Base-by-base conservation (phyloP, 371 early-diverging fungal species). In the Saksenaea oblongispora region DNA sequence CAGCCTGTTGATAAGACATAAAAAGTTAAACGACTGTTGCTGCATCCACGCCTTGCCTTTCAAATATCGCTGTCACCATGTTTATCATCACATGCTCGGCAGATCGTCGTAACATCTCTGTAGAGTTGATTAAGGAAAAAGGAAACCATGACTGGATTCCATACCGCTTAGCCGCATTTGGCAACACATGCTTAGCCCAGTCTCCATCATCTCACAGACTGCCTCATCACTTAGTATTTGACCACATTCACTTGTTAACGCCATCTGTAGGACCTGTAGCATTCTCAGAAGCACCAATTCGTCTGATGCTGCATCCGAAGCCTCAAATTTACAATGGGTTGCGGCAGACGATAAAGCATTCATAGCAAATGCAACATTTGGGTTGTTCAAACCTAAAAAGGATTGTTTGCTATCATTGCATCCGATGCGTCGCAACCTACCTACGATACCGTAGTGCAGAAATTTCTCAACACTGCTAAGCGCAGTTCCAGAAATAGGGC, bases 161-260 rank as follows among this genome's bases (percentile, higher is more conserved):
- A 54, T 87, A 91, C 93, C 97, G 72, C 91, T 93, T 28, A 96
- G 70, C 53, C 96, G 83, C 74, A 90, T 89, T 76, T 95, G 96
- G 74, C 95, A 97, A 75, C 94, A 93, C 92, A 98, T 95, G 71
- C 94, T 93, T 39, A 98, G 87, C 1, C 93, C 95, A 4, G 95
- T 94, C 75, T 98, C 98, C 75, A 98, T 91, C 87, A 97, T 94
- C 63, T 93, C 95, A 72, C 98, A 98, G 5, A 98, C 89, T 14
- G 92, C 91, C 67, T 93, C 93, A 70, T 98, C 98, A 55, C 90
- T 90, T 35, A 98, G 71, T 7, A 82, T 79, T 54, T 75, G 75
- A 13, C 91, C 89, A 59, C 88, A 86, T 24, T 83, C 84, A 54
- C 88, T 86, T n/a, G 85, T 86, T 62, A 85, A 80, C 28, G 85